phyloP scores from a whole-genome alignment of 1,284 basidiomycete species.

The Melanopsichium pennsylvanicum region DNA sequence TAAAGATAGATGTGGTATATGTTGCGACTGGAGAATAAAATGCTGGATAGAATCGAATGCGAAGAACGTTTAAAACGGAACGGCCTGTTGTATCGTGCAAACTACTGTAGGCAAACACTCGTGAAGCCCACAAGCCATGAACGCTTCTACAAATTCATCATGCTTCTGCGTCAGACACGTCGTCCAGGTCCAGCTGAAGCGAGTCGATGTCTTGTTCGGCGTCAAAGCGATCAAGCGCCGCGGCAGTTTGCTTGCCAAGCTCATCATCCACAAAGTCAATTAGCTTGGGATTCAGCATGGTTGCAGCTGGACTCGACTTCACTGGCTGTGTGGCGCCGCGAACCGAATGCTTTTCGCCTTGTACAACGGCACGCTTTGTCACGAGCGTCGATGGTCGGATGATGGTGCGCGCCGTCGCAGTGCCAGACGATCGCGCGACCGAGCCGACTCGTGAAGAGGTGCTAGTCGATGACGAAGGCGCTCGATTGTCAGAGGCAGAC shows the following conservation, averaged over 20 bases:
- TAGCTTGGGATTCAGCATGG: slow-evolving; percentile 30
- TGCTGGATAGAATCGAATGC: too few species aligned
- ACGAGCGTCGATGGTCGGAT: neutral
- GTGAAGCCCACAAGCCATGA: neutral
- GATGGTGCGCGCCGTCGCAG: neutral
- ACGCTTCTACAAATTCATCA: slow-evolving; percentile 1
- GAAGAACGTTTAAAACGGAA: too few species aligned
- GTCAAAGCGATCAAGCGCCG: slow-evolving; percentile 9
- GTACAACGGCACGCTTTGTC: neutral
- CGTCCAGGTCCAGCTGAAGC: slow-evolving; percentile 27
- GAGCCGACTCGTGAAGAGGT: too few species aligned
- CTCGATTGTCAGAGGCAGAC: slow-evolving; percentile 5
- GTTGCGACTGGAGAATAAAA: too few species aligned
- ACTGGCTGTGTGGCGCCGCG: neutral
- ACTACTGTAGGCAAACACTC: too few species aligned
- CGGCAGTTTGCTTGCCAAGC: slow-evolving; percentile 31
- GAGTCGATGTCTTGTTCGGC: slow-evolving; percentile 20
- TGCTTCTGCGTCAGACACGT: neutral
- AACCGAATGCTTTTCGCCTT: neutral
- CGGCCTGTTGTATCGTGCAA: too few species aligned
- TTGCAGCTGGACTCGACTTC: neutral
- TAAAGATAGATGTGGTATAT: too few species aligned
- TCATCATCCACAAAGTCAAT: slow-evolving; percentile 41
- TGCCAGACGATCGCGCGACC: too few species aligned
- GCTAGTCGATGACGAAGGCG: too few species aligned